Evolutionary conservation across 371 early-diverging fungal species (phyloP), one percentile per base, ranked within the genome.

Genomic region (Mucor circinelloides): DNA sequence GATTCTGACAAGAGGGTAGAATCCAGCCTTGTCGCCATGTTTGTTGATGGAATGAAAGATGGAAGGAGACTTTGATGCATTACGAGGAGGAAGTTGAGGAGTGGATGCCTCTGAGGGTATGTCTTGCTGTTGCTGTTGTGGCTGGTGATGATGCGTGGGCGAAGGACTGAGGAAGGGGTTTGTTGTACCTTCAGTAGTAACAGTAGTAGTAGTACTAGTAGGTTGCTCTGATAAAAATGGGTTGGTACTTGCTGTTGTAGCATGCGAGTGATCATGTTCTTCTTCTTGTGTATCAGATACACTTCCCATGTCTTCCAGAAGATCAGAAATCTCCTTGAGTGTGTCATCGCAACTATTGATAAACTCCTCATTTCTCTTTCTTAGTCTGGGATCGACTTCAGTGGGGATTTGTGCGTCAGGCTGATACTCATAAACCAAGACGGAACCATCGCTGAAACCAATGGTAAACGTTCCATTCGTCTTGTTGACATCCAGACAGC

Each of bases 381-480:
- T 28, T 4, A 52, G 3, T 21, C 32, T 42, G 12, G 61, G 25
- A 58, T 64, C 54, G 0, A 48, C 40, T 2, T 54, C 27, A 8
- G 61, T 17, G 8, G 30, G 21, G 6, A 27, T 15, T 61, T 64
- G 60, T 13, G 68, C 58, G 6, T 65, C 54, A 28, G 32, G 13
- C 15, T 42, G 36, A 31, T 61, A 71, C 23, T 76, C 58, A 38
- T 77, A 79, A 13, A 75, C 9, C 15, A 80, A 19, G 6, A 82
- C 60, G 10, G 66, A 61, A 0, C 77, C 76, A 54, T 81, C 74
- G 19, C 76, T 76, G 31, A 83, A 81, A 0, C 82, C 85, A 40
- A 84, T 64, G 1, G 69, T 25, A 9, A 83, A n/a, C 0, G 67
- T 61, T 2, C 72, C 75, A 12, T 70, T 76, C 8, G 60, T 62